Evolutionary conservation across 805 yeast genomes (phyloP), one percentile per base, ranked within the genome.

Genomic region (Metschnikowia arizonensis): DNA sequence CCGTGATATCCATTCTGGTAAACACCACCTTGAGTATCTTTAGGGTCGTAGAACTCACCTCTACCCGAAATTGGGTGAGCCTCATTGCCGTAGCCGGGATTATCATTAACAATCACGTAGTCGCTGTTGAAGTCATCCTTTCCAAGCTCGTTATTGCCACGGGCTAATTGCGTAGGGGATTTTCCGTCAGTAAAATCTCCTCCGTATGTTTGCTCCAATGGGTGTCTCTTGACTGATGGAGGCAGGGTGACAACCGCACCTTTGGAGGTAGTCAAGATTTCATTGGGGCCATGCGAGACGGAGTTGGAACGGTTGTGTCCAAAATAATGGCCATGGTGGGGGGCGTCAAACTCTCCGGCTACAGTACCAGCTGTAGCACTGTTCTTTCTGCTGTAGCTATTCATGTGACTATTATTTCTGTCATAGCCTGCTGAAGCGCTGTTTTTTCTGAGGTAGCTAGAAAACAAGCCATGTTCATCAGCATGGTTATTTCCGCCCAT

Each of bases 151-250:
- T n/a, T 37, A 4, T 15, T 26, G 28, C 12, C 26, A 30, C 14
- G 24, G 1, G 44, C 42, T 36, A 56, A 52, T 43, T 66, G 67
- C 33, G 59, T 57, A 9, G 71, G 69, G 19, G 48, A 48, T 53
- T 65, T 65, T 17, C 60, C 58, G 49, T 63, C 64, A 48, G 72
- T 47, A 40, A 52, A 67, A 51, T 67, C 72, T 4, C 72, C 70
- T 8, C 63, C 56, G 19, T 55, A 52, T 19, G 54, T 60, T 40
- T 57, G 60, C 4, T 54, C 60, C 37, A 66, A 58, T 1, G 71
- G 69, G 31, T 50, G 45, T 29, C 66, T 56, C 33, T 53, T 52
- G 30, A 63, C 51, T 35, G 45, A 48, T 12, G 71, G 71, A 11
- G 72, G 70, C n/a, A 56, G 47, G 2, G 63, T 46, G 8, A 63